Base-by-base conservation (phyloP, 257 asterid species). In the Petunia axillaris region DNA sequence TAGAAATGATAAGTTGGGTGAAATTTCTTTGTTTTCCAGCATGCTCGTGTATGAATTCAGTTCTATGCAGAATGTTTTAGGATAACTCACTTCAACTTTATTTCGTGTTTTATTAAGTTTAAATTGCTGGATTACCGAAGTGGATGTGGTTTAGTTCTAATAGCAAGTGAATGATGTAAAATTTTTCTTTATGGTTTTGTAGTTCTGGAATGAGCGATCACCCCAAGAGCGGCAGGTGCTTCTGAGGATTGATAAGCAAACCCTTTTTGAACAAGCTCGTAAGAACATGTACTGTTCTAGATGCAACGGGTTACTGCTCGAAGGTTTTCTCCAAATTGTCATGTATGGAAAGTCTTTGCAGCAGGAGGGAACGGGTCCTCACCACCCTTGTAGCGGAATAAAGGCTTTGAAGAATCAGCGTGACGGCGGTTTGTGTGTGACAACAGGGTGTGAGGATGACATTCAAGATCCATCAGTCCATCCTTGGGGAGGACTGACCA, bases 261-360 rank as follows among this genome's bases (percentile, higher is more conserved):
- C 87, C 54, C 89, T 96, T 74, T 94, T 96, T 64, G 98, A 96
- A 86, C 98, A 94, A 81, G 98, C 99, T 77, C 97, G 98, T 77
- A 96, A 96, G 88, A 94, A 93, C 87, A 92, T 89, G 98, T 96
- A 96, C 84, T 96, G 99, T 82, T 94, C 99, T 64, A 89, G 99
- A 85, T 96, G 99, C 96, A 92, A 96, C 16, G 98, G 98, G 6
- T 89, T 96, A 88, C 83, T 96, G 85, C 98, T 96, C 63, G 99
- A 96, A 90, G 98, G 92, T 80, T 96, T 89, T 83, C 52, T 87
- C 87, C 98, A 94, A 89, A 94, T 94, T 92, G 93, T 90, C 83
- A 88, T 93, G 93, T 91, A 92, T 82, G 98, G 97, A 13, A 96
- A 92, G 90, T 94, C 99, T 64, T 81, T 88, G 87, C 95, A 88